These are phyloP conservation scores for Leptodontidium sp. DNA, from an alignment of 2,329 filamentous ascomycete species.

Conservation along the genomic window DNA sequence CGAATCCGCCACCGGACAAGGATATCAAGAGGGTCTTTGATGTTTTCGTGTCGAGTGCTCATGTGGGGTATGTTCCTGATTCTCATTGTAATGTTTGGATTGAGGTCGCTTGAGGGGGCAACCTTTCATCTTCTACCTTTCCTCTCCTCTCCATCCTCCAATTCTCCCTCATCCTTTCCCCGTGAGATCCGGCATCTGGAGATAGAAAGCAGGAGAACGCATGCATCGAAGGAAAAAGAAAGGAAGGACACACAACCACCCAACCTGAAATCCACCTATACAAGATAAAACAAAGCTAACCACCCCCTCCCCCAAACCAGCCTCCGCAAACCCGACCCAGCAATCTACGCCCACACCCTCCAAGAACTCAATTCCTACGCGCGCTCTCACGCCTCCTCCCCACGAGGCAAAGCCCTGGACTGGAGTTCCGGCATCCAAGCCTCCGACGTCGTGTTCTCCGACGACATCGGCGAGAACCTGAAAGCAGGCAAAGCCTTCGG, in stretches of 20 bases:
- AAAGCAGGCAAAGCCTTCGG: conserved; percentile 79
- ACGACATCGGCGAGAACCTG: conserved; percentile 89
- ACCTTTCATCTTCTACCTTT: no score
- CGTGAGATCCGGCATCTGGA: no score
- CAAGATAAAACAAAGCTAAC: no score
- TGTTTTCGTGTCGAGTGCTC: conserved; percentile 73
- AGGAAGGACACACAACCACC: no score
- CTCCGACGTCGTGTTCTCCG: conserved; percentile 82
- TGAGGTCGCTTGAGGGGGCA: no score
- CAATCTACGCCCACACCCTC: conserved; percentile 81
- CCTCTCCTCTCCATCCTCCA: no score
- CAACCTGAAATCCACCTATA: no score
- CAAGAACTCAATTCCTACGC: conserved; percentile 70
- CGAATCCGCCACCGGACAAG: conserved; percentile 58
- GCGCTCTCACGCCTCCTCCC: conserved; percentile 54
- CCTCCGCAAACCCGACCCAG: conserved; percentile 84
- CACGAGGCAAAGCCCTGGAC: conserved; percentile 51
- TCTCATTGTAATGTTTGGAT: neutral
- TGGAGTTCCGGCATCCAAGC: conserved; percentile 63
- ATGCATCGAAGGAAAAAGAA: no score
- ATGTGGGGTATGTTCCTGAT: conserved; percentile 25
- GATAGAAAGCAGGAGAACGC: no score
- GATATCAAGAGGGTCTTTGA: conserved; percentile 78
- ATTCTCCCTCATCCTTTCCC: no score
- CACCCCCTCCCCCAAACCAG: conserved; percentile 52